phyloP scores from a whole-genome alignment of 2,329 filamentous ascomycete species.

The Penicillium sp. region DNA sequence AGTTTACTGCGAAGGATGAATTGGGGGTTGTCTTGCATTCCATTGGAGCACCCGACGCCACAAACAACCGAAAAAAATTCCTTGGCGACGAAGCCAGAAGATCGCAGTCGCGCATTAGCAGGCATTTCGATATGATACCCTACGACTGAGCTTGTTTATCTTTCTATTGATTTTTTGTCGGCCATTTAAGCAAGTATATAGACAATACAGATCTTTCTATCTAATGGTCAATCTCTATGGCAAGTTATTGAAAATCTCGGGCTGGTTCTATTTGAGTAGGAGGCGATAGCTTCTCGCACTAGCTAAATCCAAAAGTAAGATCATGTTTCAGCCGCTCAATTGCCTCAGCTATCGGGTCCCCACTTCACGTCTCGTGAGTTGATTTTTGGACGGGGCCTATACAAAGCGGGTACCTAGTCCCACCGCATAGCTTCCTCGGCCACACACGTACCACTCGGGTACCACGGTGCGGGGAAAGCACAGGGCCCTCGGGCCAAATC shows the following conservation, averaged over 20 bases:
- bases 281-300: neutral
- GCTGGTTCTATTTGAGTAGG: neutral
- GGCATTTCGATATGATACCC: slow-evolving; percentile 47
- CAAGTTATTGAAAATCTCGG: neutral
- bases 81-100: slow-evolving; percentile 26
- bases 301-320: neutral
- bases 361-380: neutral
- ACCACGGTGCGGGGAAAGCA: slow-evolving; percentile 29
- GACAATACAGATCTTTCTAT: slow-evolving; percentile 15
- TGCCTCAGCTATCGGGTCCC: neutral
- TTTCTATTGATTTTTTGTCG: slow-evolving; percentile 17
- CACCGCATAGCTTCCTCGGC: neutral
- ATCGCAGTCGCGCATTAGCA: slow-evolving; percentile 42
- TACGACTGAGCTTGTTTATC: slow-evolving; percentile 39
- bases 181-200: slow-evolving; percentile 15
- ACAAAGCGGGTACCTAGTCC: slow-evolving; percentile 1
- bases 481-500: neutral
- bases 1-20: neutral
- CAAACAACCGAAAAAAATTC: slow-evolving; percentile 15
- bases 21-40: slow-evolving; percentile 11
- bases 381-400: neutral
- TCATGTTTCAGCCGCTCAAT: slow-evolving; percentile 1
- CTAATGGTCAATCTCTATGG: neutral
- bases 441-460: slow-evolving; percentile 6
- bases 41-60: slow-evolving; percentile 17